Evolutionary conservation across 306 rosid species (phyloP).

Genomic region (Castanospermum australe): DNA sequence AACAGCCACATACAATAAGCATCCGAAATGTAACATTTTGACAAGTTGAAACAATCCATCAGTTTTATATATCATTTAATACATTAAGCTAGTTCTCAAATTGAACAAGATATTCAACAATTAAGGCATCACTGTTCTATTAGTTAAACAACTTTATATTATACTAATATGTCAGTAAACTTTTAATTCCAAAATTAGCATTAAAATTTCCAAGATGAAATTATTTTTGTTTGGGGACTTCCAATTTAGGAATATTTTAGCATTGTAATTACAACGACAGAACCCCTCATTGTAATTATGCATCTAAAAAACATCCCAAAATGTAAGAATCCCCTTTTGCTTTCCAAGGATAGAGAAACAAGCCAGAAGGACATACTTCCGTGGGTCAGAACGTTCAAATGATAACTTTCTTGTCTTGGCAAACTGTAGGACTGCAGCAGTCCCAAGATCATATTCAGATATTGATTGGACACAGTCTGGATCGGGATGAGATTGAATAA

Average conservation of each 20-base stretch:
- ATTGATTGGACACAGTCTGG: conserved; percentile 53
- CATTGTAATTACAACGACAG: not conserved
- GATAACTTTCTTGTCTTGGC: conserved; percentile 84
- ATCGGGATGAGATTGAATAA: conserved; percentile 49
- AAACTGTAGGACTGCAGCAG: conserved; percentile 62
- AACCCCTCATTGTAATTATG: not conserved
- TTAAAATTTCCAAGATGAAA: not conserved
- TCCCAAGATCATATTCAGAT: conserved; percentile 53
- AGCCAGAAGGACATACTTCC: conserved; percentile 53
- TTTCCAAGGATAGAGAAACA: conserved; percentile 1
- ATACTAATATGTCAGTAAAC: not conserved
- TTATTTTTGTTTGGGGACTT: not conserved
- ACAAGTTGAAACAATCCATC: not conserved
- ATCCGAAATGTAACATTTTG: conserved; percentile 7
- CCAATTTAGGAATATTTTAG: not conserved
- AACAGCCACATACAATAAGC: not conserved
- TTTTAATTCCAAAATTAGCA: not conserved
- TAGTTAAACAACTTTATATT: not conserved
- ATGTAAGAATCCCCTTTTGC: not conserved
- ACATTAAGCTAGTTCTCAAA: not conserved
- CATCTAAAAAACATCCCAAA: not conserved
- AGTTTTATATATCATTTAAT: not conserved
- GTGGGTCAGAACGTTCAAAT: conserved; percentile 69
- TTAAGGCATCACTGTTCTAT: not conserved
- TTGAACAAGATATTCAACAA: not conserved